phyloP scores from a whole-genome alignment of 768 basidiomycete genomes.

The Obba rivulosa region DNA sequence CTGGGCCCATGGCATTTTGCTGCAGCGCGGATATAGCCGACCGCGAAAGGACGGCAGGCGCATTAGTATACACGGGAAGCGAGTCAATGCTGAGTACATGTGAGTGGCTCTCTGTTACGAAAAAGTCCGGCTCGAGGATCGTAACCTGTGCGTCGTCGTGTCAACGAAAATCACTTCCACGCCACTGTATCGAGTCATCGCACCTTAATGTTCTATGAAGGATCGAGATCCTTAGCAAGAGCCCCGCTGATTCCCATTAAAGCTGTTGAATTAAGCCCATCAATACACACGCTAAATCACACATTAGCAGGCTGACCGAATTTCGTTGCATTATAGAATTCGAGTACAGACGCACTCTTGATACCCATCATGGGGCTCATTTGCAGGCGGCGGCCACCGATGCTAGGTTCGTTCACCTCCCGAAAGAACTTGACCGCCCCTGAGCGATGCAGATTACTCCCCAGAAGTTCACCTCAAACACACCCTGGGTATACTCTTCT shows the following conservation, averaged over 20 bases:
- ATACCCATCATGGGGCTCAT: constrained; percentile 23
- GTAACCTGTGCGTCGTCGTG: constrained; percentile 9
- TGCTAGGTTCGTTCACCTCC: constrained; percentile 29
- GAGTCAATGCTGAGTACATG: constrained; percentile 6
- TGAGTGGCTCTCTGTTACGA: constrained; percentile 12
- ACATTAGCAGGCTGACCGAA: constrained; percentile 1
- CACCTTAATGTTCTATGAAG: constrained; percentile 32
- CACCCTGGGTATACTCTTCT: constrained; percentile 7
- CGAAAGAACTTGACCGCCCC: constrained; percentile 30
- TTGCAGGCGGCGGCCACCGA: constrained; percentile 30
- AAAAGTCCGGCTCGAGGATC: constrained; percentile 14
- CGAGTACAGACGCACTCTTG: constrained; percentile 3
- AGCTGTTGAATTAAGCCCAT: background rate
- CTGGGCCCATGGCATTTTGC: constrained; percentile 5
- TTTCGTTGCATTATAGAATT: constrained; percentile 10
- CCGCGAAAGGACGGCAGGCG: background rate
- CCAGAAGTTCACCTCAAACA: constrained; percentile 22
- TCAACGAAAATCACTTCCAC: no score
- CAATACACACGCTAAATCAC: background rate
- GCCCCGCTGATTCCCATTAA: constrained; percentile 7
- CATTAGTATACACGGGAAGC: constrained; percentile 12
- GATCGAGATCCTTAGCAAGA: constrained; percentile 24
- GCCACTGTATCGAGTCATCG: background rate
- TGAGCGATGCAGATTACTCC: constrained; percentile 20
- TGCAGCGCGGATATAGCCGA: background rate